Evolutionary conservation across 2,329 filamentous ascomycete species (phyloP), one percentile per base, ranked within the genome.

Genomic region (Endoconidiophora polonica): DNA sequence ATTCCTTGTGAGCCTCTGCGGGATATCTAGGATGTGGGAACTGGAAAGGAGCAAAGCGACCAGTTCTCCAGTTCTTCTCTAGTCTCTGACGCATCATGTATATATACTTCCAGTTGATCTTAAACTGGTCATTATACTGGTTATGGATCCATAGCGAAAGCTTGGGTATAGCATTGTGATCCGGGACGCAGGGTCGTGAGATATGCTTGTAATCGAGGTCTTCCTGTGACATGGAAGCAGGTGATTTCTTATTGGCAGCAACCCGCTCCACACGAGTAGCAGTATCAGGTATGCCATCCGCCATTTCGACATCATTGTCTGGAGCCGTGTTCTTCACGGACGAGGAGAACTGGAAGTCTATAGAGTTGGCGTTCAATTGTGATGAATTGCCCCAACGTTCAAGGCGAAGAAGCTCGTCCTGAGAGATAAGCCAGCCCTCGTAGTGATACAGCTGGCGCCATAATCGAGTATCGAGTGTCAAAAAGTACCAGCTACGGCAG

Each of bases 41-140:
- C 61, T 93, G 86, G 59, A 96, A 96, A 55, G 88, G 93, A 2
- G 73, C 77, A 61, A 76, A 94, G 52, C 79, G 81, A 3, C 85
- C 88, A 18, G 79, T 73, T 53, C 86, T 79, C 91, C 91, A 98
- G 61, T 98, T 96, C 5, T 81, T 78, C 65, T 98, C 91, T 12
- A 98, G 68, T 20, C 79, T 74, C 50, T 81, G 76, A 54, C 91
- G 81, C 69, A 94, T 85, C 56, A 85, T 86, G 66, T 94, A 98
- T 1, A 98, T 70, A 61, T 91, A 86, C 48, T 87, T 83, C 88
- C 90, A 98, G 63, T 93, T 94, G 44, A 96, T 68, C 58, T 77
- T 82, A 52, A 79, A 72, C 43, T 63, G 63, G 60, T 60, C 71
- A 59, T 49, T 53, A 44, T 46, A 41, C 7, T 44, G 26, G 24